Evolutionary conservation across 345 rosid species (phyloP), one percentile per base, ranked within the genome.

Genomic region (Bruguiera parviflora): DNA sequence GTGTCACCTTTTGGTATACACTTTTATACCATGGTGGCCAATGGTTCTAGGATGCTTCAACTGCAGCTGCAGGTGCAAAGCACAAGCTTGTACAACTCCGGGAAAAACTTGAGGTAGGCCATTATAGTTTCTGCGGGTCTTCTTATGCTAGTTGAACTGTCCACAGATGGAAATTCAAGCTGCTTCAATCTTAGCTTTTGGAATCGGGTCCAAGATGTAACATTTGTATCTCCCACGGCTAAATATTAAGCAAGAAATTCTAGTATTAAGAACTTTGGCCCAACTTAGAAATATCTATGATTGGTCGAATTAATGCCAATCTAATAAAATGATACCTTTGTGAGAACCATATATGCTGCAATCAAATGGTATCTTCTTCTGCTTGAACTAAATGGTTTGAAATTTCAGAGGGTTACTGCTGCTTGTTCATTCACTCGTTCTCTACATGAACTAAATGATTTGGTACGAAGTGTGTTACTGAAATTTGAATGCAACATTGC

Each of bases 71-170:
- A 64, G 87, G 73, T 20, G 94, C 96, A 72, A 88, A 78, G 75
- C 86, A 95, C 69, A 88, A 88, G 77, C 97, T 95, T 65, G 73
- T 77, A 0, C 83, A 89, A 77, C 89, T 92, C 6, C 80, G 78
- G 66, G 97, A 93, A 81, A 91, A 91, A 71, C 97, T 91, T 8
- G 85, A 88, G 94, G 97, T 91, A 25, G 21, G 16, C 15, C 24
- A 56, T 11, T n/a, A 55, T 8, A 19, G 19, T 61, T 58, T 47
- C 39, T 66, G 61, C n/a, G 22, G 33, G 35, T 64, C 37, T 33
- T 55, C 57, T 72, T 60, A 49, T n/a, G 4, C 37, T n/a, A 51
- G 29, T 57, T 62, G 53, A 71, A 25, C 9, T 3, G 25, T n/a
- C 47, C 56, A 16, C 5, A 13, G 2, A 33, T 21, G 28, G 39